Evolutionary conservation across 257 asterid species (phyloP), one percentile per base, ranked within the genome.

Genomic region (Orobanche coerulescens): DNA sequence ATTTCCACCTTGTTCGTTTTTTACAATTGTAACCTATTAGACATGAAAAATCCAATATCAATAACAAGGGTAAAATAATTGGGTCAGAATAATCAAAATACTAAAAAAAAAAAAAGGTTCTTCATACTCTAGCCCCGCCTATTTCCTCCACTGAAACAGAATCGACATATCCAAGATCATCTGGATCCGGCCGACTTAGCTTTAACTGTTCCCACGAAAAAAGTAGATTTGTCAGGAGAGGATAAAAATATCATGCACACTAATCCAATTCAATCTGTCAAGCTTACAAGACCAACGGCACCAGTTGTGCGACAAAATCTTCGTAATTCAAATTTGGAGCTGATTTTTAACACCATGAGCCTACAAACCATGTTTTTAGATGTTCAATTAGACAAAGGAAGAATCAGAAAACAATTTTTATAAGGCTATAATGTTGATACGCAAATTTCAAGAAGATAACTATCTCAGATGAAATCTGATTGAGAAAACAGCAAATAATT

Each of bases 301-400:
- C 99, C 94, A 71, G 97, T 81, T 55, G 97, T 85, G 66, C 96
- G 95, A 71, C 99, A 93, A 79, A 92, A 88, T 57, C 98, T 78
- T 6, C 96, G 82, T 23, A 92, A 80, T 79, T 92, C 98, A 72
- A 93, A 93, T 76, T 93, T 93, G 65, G 97, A 93, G 82, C 95
- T 82, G 70, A 93, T 81, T 75, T 83, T 93, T 62, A 89, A 59
- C 58, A 93, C 99, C 59, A 53, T 53, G 59, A 53, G 59, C 59
- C 59, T 53, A 26, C 23, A 25, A 26, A 53, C 6, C 70, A 68
- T 43, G 66, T 62, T 52, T n/a, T 23, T 58, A 52, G 40, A 46
- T 51, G 54, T 62, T 65, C 30, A 61, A 48, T 69, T 69, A 50
- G 53, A 48, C 40, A 46, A 5, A 7, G 18, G 36, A 54, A 15